Evolutionary conservation across 1,139 yeast genomes (phyloP).

Genomic region (Candida freyschussii): DNA sequence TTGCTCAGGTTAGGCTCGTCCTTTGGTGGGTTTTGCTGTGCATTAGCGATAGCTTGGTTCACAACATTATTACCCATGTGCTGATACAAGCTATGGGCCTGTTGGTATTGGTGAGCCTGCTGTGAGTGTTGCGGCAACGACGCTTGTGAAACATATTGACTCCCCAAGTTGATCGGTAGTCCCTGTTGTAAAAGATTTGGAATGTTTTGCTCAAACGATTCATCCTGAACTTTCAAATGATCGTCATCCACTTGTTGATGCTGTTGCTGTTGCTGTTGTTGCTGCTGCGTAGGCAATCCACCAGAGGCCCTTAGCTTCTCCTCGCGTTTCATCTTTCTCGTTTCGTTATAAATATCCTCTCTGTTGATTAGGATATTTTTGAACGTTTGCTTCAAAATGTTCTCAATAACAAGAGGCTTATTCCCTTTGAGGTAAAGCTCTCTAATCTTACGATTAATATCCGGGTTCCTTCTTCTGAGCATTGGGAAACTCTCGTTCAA

Average conservation of each 20-base stretch:
- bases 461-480: slow-evolving; percentile 28
- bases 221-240: slow-evolving; percentile 11
- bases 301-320: slow-evolving; percentile 19
- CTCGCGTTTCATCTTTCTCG: slow-evolving; percentile 29
- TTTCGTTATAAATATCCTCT: slow-evolving; percentile 28
- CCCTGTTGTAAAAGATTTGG: slow-evolving; percentile 24
- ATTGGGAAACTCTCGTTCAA: slow-evolving; percentile 26
- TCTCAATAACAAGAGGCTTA: slow-evolving; percentile 27
- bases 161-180: slow-evolving; percentile 14
- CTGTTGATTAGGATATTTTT: slow-evolving; percentile 25
- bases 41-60: slow-evolving; percentile 24
- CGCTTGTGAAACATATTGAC: slow-evolving; percentile 13
- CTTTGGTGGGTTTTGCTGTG: slow-evolving; percentile 20
- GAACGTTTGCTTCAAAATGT: slow-evolving; percentile 21
- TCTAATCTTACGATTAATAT: slow-evolving; percentile 27
- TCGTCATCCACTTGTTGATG: slow-evolving; percentile 9
- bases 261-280: slow-evolving; percentile 9
- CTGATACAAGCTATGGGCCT: slow-evolving; percentile 10
- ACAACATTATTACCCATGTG: slow-evolving; percentile 17
- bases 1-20: slow-evolving; percentile 21
- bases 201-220: slow-evolving; percentile 23
- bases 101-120: slow-evolving; percentile 8
- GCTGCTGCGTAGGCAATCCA: slow-evolving; percentile 2
- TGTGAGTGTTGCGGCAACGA: slow-evolving; percentile 8
- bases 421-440: slow-evolving; percentile 25